Base-by-base conservation (phyloP, 495 filamentous ascomycete species). In the Lophium mytilinum region DNA sequence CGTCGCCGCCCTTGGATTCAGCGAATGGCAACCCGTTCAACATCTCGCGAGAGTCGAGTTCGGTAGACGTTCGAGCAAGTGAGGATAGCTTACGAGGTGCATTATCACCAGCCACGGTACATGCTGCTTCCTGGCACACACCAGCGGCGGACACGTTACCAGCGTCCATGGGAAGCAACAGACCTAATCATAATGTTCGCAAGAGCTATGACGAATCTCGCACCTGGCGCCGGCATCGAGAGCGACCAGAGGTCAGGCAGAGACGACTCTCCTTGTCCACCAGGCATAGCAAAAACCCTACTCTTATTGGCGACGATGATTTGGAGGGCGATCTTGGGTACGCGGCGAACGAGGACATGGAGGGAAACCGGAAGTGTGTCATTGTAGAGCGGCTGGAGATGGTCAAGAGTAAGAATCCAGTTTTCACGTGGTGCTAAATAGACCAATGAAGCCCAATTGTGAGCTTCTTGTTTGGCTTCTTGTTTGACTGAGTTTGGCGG, bases 301-400 rank as follows among this genome's bases (percentile, higher is more conserved):
- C 56, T 8, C 35, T 65, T 11, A 76, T 77, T 50, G 84, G 85
- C 51, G 83, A 81, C 37, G 88, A 90, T 53, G 89, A 95, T 67
- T 74, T 84, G 0, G 93, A 95, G 61, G 92, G 91, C 0, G 93
- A 98, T 71, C 73, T 98, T 21, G 93, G 93, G 6, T 97, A 95
- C 71, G 89, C 90, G 9, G 94, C 88, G 10, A 91, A 90, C 1
- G 87, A 88, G 68, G 94, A 84, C n/a, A 88, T 90, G 85, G 90
- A 96, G 68, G 87, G 88, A 2, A 86, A 87, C 53, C 81, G 85
- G 69, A 80, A 90, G 57, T 91, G 90, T 72, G 94, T 98, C 40
- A 97, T 97, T 76, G 92, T 97, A 39, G 93, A 98, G 75, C 75
- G 93, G 64, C 68, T 98, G 52, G 93, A 97, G 75, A 86, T 90